Evolutionary conservation across 108 stramenopile genomes (phyloP), one percentile per base, ranked within the genome.

Genomic region (Fragilaria radians): DNA sequence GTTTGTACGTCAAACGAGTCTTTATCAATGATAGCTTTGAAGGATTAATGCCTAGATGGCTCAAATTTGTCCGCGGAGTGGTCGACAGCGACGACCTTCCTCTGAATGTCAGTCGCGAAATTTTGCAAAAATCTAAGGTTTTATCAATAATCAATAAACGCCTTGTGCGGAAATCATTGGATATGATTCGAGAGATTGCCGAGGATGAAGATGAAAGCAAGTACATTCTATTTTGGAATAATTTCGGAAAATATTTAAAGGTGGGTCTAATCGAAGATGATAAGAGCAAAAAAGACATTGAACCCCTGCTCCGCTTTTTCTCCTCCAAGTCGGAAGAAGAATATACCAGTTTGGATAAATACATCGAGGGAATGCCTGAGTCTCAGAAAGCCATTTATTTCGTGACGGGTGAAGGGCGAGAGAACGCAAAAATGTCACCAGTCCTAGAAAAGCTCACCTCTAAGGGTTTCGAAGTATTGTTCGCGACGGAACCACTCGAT

Each of bases 11-110:
- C 28, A 97, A 97, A 81, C 94, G 98, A 21, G 98, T 98, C 28
- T 98, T 98, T 65, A 97, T 98, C 92, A 98, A 96, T 67, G 98
- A 98, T 71, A 82, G 95, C 64, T 98, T 97, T 61, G 96, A 98
- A 49, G 98, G 96, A 49, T 89, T 98, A 42, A 77, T 97, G 32
- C 98, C 98, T 21, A 85, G 96, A 17, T 98, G 96, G 94, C 88
- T 98, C 55, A 94, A 93, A 61, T 98, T 98, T 69, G 71, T 98
- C 47, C 77, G 91, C 46, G 97, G 96, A 48, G 89, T 96, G 5
- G 97, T 98, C 46, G 98, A 98, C 65, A 83, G 81, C 32, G 83
- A 97, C 59, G 98, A 98, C 63, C 68, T 98, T 36, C 96, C 96
- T 3, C 73, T 98, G 14, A 98, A 98, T 61, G 96, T 98, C 4